These are phyloP conservation scores for Neurospora sp. DNA, from an alignment of 495 filamentous ascomycete species.

Conservation along the genomic window DNA sequence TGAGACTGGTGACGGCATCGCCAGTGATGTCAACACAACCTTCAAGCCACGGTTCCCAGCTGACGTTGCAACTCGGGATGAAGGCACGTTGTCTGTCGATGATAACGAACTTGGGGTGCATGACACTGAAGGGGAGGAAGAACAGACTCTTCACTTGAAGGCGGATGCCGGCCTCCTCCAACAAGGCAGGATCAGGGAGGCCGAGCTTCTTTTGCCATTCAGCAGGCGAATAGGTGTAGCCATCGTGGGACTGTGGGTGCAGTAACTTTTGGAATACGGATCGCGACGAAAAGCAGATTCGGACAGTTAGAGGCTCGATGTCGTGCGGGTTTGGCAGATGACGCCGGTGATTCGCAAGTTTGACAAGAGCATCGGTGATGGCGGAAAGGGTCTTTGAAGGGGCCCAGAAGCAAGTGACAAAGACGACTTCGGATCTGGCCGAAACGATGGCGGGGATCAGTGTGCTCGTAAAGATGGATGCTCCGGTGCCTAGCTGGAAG, in stretches of 20 bases:
- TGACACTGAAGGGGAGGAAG: slow-evolving; percentile 60
- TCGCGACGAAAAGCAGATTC: slow-evolving; percentile 50
- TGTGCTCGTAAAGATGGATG: slow-evolving; percentile 38
- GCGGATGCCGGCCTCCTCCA: slow-evolving; percentile 45
- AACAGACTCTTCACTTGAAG: slow-evolving; percentile 60
- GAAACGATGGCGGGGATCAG: slow-evolving; percentile 45
- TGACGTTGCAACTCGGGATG: slow-evolving; percentile 64
- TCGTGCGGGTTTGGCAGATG: slow-evolving; percentile 10
- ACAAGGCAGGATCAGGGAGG: slow-evolving; percentile 40
- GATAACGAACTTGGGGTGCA: slow-evolving; percentile 69
- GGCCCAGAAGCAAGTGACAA: slow-evolving; percentile 75
- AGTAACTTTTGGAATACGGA: slow-evolving; percentile 59
- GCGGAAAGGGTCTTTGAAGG: slow-evolving; percentile 41
- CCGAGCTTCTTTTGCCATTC: slow-evolving; percentile 48
- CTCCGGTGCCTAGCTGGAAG: slow-evolving; percentile 49
- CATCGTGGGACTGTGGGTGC: slow-evolving; percentile 46
- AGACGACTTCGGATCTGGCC: slow-evolving; percentile 51
- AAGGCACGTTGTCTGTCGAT: slow-evolving; percentile 51
- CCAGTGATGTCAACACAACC: slow-evolving; percentile 53
- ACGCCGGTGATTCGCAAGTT: slow-evolving; percentile 36
- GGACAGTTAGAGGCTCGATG: slow-evolving; percentile 9
- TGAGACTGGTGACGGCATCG: slow-evolving; percentile 39
- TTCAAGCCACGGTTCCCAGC: slow-evolving; percentile 69
- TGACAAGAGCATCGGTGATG: slow-evolving; percentile 37
- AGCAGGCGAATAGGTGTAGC: slow-evolving; percentile 45